Percentiles rank a stretch among this genome's conserved stretches.
Evolutionary conservation across 2,329 filamentous ascomycete genomes (phyloP).

Genomic region (Fonsecaea erecta): DNA sequence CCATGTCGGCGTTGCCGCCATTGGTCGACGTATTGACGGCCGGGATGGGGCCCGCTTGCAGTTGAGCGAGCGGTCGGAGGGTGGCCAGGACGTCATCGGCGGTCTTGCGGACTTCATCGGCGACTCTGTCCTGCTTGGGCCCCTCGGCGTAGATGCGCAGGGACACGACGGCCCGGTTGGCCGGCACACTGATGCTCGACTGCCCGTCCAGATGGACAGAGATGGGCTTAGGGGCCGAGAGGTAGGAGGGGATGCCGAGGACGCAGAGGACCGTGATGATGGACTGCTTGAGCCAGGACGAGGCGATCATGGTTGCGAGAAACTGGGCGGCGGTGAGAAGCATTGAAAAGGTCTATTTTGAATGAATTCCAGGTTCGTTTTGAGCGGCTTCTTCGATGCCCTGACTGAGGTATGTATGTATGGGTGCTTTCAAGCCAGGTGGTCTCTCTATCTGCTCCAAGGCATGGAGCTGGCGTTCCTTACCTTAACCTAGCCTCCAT

Average conservation of each 20-base stretch:
- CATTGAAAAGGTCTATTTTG: background rate
- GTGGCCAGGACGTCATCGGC: slow-evolving; percentile 16
- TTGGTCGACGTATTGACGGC: background rate
- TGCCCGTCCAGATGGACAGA: slow-evolving; percentile 17
- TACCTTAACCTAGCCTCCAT: background rate
- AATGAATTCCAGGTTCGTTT: background rate
- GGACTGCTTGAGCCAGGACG: slow-evolving; percentile 18
- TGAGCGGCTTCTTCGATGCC: background rate
- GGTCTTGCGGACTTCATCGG: slow-evolving; percentile 18
- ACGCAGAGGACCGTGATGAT: slow-evolving; percentile 22
- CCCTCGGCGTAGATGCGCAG: slow-evolving; percentile 19
- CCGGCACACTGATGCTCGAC: slow-evolving; percentile 18
- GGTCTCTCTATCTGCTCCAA: background rate
- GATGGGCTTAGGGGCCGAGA: slow-evolving; percentile 19
- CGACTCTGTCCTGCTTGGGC: slow-evolving; percentile 20
- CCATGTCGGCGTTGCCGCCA: background rate
- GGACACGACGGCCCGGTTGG: slow-evolving; percentile 17
- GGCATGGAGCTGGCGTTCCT: background rate
- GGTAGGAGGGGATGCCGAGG: slow-evolving; percentile 22
- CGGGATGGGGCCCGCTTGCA: background rate
- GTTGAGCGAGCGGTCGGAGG: slow-evolving; percentile 17
- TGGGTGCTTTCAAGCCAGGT: slow-evolving; percentile 1
- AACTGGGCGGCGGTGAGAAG: slow-evolving; percentile 5
- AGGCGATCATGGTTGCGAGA: slow-evolving; percentile 14
- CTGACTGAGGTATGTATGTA: background rate